Base-by-base conservation (phyloP, 805 yeast species). In the Monosporozyma unispora region DNA sequence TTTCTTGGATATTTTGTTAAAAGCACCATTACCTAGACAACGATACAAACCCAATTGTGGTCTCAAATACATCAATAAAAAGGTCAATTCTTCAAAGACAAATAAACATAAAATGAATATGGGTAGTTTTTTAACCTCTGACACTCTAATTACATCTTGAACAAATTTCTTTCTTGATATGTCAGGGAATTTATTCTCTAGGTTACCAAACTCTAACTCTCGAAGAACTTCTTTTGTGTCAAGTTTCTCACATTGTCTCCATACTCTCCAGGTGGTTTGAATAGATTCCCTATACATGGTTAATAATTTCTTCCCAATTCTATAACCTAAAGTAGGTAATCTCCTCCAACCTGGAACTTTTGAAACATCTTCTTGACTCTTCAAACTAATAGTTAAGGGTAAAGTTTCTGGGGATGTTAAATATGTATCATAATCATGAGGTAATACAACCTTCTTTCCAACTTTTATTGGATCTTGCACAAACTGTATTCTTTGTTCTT, bases 21-120 rank as follows among this genome's bases (percentile, higher is more conserved):
- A 58, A 6, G 63, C 58, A 4, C 67, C 64, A 1, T 83, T 82
- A 29, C 79, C 66, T 9, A 77, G 67, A 60, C 84, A 80, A 10
- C 83, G 79, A 66, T 73, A 74, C 9, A 84, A 82, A 0, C 81
- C 73, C 4, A 80, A 57, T 52, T 75, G 77, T 0, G 86, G 86
- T 46, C 79, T 59, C 3, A 69, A 60, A 48, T 72, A 77, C 57
- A 82, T 78, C 4, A 81, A 53, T 1, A 77, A 19, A 0, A 83
- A 82, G 0, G 83, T 76, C 46, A 67, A 57, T 55, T 81, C 87
- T 57, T 76, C 76, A 59, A 78, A 79, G 2, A 78, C 54, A 25
- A 75, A 44, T 44, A 75, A 67, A 6, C 78, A 53, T 2, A 79
- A 41, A 1, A 74, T 71, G 63, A 81, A 80, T n/a, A 64, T 22